Evolutionary conservation across 805 yeast genomes (phyloP).

Genomic region (Candida nitratophila): DNA sequence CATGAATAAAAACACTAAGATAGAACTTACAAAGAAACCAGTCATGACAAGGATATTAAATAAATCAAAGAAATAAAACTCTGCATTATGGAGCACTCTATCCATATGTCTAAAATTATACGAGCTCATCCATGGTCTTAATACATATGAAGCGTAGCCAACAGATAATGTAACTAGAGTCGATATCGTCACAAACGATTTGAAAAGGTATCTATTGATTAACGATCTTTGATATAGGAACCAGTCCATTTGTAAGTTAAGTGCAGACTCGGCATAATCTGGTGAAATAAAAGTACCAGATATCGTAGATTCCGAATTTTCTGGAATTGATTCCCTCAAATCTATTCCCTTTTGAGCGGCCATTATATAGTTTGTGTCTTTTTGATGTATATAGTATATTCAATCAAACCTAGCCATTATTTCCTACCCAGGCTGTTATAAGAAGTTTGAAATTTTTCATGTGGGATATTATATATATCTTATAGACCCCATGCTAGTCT

Average conservation of each 20-base stretch:
- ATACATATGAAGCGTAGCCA: conserved; percentile 8
- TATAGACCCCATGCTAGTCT: no score
- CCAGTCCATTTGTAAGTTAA: conserved; percentile 60
- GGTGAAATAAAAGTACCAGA: conserved; percentile 45
- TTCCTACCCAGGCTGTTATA: no score
- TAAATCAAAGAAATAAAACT: conserved; percentile 19
- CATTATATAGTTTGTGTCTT: no score
- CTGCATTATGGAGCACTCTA: conserved; percentile 10
- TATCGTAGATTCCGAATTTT: conserved; percentile 45
- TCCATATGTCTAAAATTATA: conserved; percentile 15
- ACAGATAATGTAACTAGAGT: conserved; percentile 18
- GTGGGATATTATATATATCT: background rate
- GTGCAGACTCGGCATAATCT: conserved; percentile 49
- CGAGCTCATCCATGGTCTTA: conserved; percentile 15
- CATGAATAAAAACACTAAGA: conserved; percentile 32
- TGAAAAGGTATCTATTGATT: conserved; percentile 38
- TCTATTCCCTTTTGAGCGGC: conserved; percentile 42
- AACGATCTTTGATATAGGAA: conserved; percentile 39
- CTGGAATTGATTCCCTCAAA: conserved; percentile 48
- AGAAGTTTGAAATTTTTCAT: no score
- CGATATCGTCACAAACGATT: conserved; percentile 35
- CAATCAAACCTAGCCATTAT: no score
- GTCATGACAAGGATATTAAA: conserved; percentile 31
- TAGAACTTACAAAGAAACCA: conserved; percentile 28
- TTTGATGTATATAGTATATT: no score